Evolutionary conservation across 2,329 filamentous ascomycete species (phyloP), one percentile per base, ranked within the genome.

Genomic region (Beauveria rudraprayagi): DNA sequence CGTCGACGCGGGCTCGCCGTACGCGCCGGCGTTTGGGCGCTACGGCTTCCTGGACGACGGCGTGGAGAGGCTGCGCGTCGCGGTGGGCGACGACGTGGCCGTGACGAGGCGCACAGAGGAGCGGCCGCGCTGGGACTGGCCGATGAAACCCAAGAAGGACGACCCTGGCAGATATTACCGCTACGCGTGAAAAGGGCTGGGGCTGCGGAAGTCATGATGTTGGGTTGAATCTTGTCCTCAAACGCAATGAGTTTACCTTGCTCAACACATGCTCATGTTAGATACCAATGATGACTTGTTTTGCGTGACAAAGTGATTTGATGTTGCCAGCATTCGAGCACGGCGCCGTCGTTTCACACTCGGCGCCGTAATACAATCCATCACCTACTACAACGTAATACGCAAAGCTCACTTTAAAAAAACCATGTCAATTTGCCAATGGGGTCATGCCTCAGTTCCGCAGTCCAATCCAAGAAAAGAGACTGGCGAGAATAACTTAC

Each of bases 11-110:
- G 89, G 89, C 0, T 76, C 76, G 40, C 88, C 84, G 69, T 90
- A 83, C 70, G 83, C 80, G 62, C 88, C 89, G 14, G 78, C 90
- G 9, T 92, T 92, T 77, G 89, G 89, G 10, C 78, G 88, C 50
- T 91, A 91, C 73, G 86, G 80, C 0, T 91, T 90, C 69, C 71
- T 88, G 6, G 66, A 65, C 22, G 64, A 67, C 14, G 63, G 60
- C 9, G 51, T 65, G 11, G 65, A 64, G 8, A 66, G 67, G 22
- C 65, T 71, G 17, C 67, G 68, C 52, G 72, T 88, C 54, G 71
- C 70, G 2, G 77, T 87, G 41, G 84, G 85, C 1, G 81, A 88
- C 70, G 73, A 79, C 51, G 78, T 87, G 62, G 67, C 70, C 30
- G 80, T 88, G 51, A 77, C 76, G 9, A 77, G 74, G 66, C 75